Percentiles rank a stretch among this genome's conserved stretches.
These are phyloP conservation scores for Coelastrella sp. DNA, from an alignment of 139 green algal species.

Conservation along the genomic window DNA sequence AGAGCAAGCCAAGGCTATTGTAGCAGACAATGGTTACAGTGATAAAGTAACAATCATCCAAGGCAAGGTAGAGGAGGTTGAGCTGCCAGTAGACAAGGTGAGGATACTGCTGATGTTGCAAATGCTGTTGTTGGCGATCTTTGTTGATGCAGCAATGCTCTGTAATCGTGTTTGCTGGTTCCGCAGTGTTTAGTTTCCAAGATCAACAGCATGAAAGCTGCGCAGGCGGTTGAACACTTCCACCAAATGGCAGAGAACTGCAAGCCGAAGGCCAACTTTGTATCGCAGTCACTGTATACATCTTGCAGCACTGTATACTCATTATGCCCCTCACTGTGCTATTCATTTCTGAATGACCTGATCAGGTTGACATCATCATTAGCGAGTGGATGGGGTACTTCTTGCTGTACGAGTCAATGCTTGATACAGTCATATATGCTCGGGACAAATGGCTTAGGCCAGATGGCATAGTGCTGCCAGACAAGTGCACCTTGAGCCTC, in stretches of 20 bases:
- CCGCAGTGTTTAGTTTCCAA: too few relatives aligned
- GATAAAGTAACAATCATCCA: slow-evolving; percentile 87
- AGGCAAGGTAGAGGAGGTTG: slow-evolving; percentile 88
- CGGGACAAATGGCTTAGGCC: slow-evolving; percentile 89
- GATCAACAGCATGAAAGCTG: too few relatives aligned
- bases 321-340: background rate
- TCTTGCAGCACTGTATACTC: background rate
- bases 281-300: too few relatives aligned
- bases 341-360: background rate
- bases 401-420: slow-evolving; percentile 91
- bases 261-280: too few relatives aligned
- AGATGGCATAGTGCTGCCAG: slow-evolving; percentile 85
- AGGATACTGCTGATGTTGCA: background rate
- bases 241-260: too few relatives aligned
- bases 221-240: too few relatives aligned
- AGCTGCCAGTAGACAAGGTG: slow-evolving; percentile 74
- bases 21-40: slow-evolving; percentile 83
- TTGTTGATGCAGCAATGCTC: too few relatives aligned
- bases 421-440: slow-evolving; percentile 91
- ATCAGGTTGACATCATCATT: slow-evolving; percentile 90
- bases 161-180: too few relatives aligned
- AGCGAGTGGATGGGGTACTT: slow-evolving; percentile 96
- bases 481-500: slow-evolving; percentile 77
- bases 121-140: too few relatives aligned
- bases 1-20: slow-evolving; percentile 85